phyloP scores from a whole-genome alignment of 2,329 filamentous ascomycete genomes.

The Aspergillus fructus region DNA sequence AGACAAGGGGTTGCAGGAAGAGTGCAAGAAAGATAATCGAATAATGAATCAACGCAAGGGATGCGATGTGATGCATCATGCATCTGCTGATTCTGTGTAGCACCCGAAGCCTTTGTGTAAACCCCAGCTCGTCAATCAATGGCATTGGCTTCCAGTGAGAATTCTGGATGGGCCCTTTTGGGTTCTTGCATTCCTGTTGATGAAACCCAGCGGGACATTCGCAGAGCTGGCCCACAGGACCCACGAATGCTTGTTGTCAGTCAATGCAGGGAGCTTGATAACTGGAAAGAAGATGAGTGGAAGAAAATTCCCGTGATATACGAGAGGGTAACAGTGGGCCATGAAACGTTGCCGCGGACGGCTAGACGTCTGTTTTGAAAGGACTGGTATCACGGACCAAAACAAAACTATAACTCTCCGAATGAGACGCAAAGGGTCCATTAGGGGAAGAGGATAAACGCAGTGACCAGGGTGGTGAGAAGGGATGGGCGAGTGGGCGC shows the following conservation, averaged over 20 bases:
- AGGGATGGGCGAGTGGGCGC: not conserved
- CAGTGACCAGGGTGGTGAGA: not conserved
- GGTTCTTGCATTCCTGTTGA: slow-evolving; percentile 15
- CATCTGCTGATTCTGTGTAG: slow-evolving; percentile 8
- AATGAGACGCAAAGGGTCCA: not conserved
- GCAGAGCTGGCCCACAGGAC: not conserved
- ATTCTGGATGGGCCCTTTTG: slow-evolving; percentile 14
- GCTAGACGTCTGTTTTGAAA: not conserved
- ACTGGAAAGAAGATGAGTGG: not conserved
- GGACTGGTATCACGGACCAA: not conserved
- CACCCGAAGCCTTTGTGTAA: slow-evolving; percentile 16
- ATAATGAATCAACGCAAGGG: slow-evolving; percentile 14
- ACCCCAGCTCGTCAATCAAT: slow-evolving; percentile 2
- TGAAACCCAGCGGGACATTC: slow-evolving; percentile 11
- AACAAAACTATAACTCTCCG: not conserved
- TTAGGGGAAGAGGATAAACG: not conserved
- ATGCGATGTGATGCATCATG: slow-evolving; percentile 12
- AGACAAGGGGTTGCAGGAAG: slow-evolving; percentile 7
- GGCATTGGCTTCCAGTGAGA: slow-evolving; percentile 3
- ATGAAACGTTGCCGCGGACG: not conserved
- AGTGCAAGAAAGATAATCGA: slow-evolving; percentile 2
- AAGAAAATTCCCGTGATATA: not conserved
- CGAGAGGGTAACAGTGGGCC: not conserved
- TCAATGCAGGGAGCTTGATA: not conserved
- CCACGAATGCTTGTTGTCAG: not conserved